Conservation (phyloP, 345 rosid genomes). For the Salix suchowensis region DNA sequence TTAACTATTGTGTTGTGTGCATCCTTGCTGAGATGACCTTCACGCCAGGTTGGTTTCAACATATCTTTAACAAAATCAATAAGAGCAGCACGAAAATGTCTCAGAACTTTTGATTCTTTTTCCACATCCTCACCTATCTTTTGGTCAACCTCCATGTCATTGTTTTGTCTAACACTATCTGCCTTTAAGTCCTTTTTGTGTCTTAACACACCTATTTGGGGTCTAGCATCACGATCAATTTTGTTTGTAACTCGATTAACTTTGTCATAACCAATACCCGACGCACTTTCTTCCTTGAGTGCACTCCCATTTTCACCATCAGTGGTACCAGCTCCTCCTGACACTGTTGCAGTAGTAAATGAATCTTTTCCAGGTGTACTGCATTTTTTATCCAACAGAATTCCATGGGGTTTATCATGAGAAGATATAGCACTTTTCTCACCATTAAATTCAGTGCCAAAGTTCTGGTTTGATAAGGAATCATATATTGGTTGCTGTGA, state of each 20-base stretch:
- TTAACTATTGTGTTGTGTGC: slow-evolving; percentile 72
- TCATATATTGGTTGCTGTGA: slow-evolving; percentile 35
- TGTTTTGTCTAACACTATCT: slow-evolving; percentile 27
- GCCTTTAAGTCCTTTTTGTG: slow-evolving; percentile 32
- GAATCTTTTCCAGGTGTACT: slow-evolving; percentile 22
- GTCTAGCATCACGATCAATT: slow-evolving; percentile 30
- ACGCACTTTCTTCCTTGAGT: slow-evolving; percentile 47
- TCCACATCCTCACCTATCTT: slow-evolving; percentile 40
- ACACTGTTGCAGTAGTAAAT: slow-evolving; percentile 29
- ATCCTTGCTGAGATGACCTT: slow-evolving; percentile 76
- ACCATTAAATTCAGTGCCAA: slow-evolving; percentile 32
- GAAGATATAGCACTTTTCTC: slow-evolving; percentile 46
- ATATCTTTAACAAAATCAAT: slow-evolving; percentile 62
- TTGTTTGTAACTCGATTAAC: slow-evolving; percentile 32
- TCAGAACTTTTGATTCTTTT: slow-evolving; percentile 49
- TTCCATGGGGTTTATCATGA: slow-evolving; percentile 33
- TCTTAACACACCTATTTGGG: slow-evolving; percentile 38
- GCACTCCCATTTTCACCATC: slow-evolving; percentile 36
- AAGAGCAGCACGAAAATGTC: slow-evolving; percentile 57
- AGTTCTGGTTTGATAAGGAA: slow-evolving; percentile 22
- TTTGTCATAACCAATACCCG: slow-evolving; percentile 32
- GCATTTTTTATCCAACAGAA: slow-evolving; percentile 27
- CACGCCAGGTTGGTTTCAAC: slow-evolving; percentile 80
- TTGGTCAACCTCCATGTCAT: slow-evolving; percentile 40
- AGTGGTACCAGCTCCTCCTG: slow-evolving; percentile 43